Percentiles rank a stretch among this genome's conserved stretches.
Conservation (phyloP, 1,139 yeast species). For the Yamadazyma sp. region DNA sequence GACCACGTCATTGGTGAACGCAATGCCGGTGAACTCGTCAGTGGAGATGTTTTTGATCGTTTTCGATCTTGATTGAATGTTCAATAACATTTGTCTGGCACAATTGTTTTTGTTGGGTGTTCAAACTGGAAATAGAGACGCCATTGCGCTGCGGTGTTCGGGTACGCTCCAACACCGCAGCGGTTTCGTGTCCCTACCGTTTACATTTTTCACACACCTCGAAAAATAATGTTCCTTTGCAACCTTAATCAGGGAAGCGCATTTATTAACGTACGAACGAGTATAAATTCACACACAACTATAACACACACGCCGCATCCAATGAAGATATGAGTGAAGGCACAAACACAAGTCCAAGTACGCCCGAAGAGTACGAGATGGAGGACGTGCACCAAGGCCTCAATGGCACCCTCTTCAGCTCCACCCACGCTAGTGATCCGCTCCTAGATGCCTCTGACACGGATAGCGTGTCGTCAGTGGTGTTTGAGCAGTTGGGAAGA, state of each 20-base stretch:
- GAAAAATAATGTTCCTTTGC: slow-evolving; percentile 6
- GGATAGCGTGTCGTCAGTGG: slow-evolving; percentile 24
- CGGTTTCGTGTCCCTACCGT: too few relatives aligned
- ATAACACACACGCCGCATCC: too few relatives aligned
- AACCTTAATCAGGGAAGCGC: slow-evolving; percentile 9
- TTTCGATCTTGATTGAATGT: slow-evolving; percentile 53
- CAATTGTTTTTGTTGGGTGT: too few relatives aligned
- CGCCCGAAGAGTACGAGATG: slow-evolving; percentile 17
- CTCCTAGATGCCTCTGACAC: slow-evolving; percentile 3
- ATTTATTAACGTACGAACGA: too few relatives aligned
- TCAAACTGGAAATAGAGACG: too few relatives aligned
- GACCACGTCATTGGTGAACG: slow-evolving; percentile 33
- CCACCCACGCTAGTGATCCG: not conserved
- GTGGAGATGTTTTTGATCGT: slow-evolving; percentile 41
- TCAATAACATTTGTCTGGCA: slow-evolving; percentile 14
- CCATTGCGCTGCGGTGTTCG: not conserved
- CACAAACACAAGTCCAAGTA: not conserved
- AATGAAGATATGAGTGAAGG: not conserved
- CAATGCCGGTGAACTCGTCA: slow-evolving; percentile 32
- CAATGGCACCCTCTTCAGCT: not conserved
- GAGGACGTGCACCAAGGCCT: slow-evolving; percentile 11
- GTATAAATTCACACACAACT: too few relatives aligned
- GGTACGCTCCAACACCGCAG: too few relatives aligned
- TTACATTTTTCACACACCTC: too few relatives aligned
- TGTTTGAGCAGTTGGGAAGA: slow-evolving; percentile 25